A percentile compares a stretch with the other conserved stretches of the same genome.
Evolutionary conservation across 2,329 filamentous ascomycete genomes (phyloP).

Genomic region (Alternaria sp.): DNA sequence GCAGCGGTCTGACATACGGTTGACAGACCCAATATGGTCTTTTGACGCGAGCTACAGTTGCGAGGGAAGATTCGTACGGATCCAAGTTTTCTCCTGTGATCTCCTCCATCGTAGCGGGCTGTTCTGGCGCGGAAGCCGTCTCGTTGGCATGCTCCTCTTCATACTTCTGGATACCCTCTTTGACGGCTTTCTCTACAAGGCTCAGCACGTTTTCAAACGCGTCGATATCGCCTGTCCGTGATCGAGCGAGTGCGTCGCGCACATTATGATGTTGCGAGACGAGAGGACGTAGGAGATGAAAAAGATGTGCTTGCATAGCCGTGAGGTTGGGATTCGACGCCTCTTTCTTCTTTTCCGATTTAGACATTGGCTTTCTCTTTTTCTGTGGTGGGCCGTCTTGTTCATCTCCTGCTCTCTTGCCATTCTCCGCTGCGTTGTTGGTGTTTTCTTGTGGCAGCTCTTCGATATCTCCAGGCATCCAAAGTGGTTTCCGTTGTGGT

Average conservation of each 20-base stretch:
- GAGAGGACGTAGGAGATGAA: slow-evolving; percentile 86
- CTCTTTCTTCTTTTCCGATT: slow-evolving; percentile 59
- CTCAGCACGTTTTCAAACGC: slow-evolving; percentile 79
- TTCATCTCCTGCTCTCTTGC: slow-evolving; percentile 12
- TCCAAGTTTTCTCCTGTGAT: slow-evolving; percentile 23
- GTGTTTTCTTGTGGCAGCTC: slow-evolving; percentile 48
- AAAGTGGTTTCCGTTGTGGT: slow-evolving; percentile 76
- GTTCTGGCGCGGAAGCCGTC: slow-evolving; percentile 1
- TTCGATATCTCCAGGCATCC: slow-evolving; percentile 66
- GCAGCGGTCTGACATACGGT: slow-evolving; percentile 84
- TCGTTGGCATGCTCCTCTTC: slow-evolving; percentile 49
- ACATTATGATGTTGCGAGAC: slow-evolving; percentile 83
- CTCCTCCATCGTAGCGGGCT: background rate
- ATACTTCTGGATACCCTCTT: slow-evolving; percentile 75
- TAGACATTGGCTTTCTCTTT: slow-evolving; percentile 44
- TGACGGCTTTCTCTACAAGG: slow-evolving; percentile 79
- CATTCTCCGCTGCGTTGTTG: slow-evolving; percentile 11
- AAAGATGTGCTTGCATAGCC: slow-evolving; percentile 90
- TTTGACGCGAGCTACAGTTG: slow-evolving; percentile 74
- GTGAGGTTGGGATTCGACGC: slow-evolving; percentile 72
- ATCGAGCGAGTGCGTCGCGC: slow-evolving; percentile 80
- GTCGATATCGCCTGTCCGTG: slow-evolving; percentile 73
- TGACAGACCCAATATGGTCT: slow-evolving; percentile 92
- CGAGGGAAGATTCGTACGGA: slow-evolving; percentile 67
- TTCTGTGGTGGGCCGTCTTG: slow-evolving; percentile 48